phyloP scores from a whole-genome alignment of 2,329 filamentous ascomycete species.

The Colletotrichum musicola region DNA sequence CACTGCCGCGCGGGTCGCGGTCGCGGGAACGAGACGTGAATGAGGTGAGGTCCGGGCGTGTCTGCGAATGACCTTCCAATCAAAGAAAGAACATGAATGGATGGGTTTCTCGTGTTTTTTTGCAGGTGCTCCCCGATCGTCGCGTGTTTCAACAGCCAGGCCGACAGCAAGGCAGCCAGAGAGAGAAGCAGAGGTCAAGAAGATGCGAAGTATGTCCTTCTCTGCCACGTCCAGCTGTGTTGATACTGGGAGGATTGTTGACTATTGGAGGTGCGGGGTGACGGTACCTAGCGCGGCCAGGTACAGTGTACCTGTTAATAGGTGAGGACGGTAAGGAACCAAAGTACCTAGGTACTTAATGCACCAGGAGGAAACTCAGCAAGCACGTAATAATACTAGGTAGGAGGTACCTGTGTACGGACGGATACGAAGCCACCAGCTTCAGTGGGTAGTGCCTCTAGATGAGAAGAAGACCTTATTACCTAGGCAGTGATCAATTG shows the following conservation, averaged over 20 bases:
- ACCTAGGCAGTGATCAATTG: no score
- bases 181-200: neutral
- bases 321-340: neutral
- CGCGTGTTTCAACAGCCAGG: neutral
- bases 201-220: no score
- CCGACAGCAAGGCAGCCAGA: neutral
- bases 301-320: neutral
- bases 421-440: no score
- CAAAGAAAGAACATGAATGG: conserved; percentile 2
- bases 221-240: no score
- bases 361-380: neutral
- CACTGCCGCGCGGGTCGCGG: neutral
- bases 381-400: no score
- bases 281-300: conserved; percentile 15
- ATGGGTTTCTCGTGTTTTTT: neutral
- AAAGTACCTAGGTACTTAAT: neutral
- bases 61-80: neutral
- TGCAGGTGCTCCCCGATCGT: neutral
- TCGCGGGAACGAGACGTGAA: neutral
- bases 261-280: conserved; percentile 23
- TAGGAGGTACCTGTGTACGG: neutral
- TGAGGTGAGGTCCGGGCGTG: conserved; percentile 6
- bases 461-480: neutral
- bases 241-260: no score
- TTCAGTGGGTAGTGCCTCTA: no score